Conservation (phyloP, 768 basidiomycete species). For the Tylopilus rubrobrunneus region DNA sequence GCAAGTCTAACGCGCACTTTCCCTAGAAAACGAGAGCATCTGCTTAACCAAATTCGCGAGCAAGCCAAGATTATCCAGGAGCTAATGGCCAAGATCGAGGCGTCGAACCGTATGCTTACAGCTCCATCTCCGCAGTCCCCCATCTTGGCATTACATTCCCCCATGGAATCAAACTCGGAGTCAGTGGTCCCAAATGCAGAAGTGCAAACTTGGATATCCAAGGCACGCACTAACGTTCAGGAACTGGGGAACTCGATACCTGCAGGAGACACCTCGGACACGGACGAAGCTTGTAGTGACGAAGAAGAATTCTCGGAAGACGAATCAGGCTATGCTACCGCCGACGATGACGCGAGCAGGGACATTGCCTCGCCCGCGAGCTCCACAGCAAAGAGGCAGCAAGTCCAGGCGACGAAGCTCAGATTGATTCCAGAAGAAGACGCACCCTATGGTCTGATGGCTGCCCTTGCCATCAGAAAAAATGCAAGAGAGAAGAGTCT, state of each 20-base stretch:
- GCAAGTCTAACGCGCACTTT: not conserved
- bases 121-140: constrained; percentile 36
- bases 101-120: constrained; percentile 31
- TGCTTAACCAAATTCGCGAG: constrained; percentile 71
- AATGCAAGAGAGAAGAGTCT: constrained; percentile 33
- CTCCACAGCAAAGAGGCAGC: constrained; percentile 37
- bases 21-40: constrained; percentile 70
- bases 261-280: constrained; percentile 55
- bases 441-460: constrained; percentile 73
- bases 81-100: constrained; percentile 66
- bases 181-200: constrained; percentile 44
- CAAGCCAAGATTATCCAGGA: constrained; percentile 71
- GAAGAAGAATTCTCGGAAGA: constrained; percentile 36
- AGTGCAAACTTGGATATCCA: constrained; percentile 74
- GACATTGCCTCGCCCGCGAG: constrained; percentile 30
- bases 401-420: not conserved
- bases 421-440: constrained; percentile 40
- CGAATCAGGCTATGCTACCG: constrained; percentile 28
- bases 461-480: constrained; percentile 52
- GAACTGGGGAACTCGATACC: constrained; percentile 67
- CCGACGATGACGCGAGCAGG: constrained; percentile 14
- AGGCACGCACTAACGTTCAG: constrained; percentile 63
- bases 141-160: constrained; percentile 25
- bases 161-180: constrained; percentile 24
- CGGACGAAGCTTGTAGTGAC: constrained; percentile 35